Base-by-base conservation (phyloP, 2,329 filamentous ascomycete species). In the Fusarium sarcochroum region DNA sequence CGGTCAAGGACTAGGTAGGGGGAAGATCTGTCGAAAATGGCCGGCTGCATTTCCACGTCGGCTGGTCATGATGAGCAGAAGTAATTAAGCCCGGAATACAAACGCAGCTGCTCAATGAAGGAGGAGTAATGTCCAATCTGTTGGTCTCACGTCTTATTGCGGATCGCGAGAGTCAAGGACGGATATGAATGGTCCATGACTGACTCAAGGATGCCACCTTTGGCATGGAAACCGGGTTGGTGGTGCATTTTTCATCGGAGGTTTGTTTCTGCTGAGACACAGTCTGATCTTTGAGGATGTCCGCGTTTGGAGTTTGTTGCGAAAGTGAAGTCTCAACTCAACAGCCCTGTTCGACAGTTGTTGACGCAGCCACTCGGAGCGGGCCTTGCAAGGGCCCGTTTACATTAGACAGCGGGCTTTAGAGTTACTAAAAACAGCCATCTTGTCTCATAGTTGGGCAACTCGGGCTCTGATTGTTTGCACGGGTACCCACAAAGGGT, bases 351-450 rank as follows among this genome's bases (percentile, higher is more conserved):
- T 55, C 38, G 51, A 41, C 47, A 56, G 30, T 37, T 34, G 30
- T 42, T 17, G 35, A 38, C 46, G 32, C 53, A 56, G 37, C 53
- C 47, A 50, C 47, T 59, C 56, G 68, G 68, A 25, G 64, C 53
- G 68, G 68, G 41, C 68, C 64, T 70, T 58, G 47, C 35, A 55
- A 61, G 44, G 41, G 59, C 57, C 66, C 57, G 34, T 41, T 38
- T 34, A 50, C 23, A 18, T 35, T 44, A 37, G 50, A 52, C 50
- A 58, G 14, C 25, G 60, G 37, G 37, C 7, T 56, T 25, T n/a
- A 49, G 45, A 40, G 21, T 21, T 62, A 42, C 62, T 23, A 42
- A 63, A 52, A 68, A 45, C 58, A 49, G 66, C 38, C 46, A 44
- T 34, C n/a, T 17, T 63, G 62, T 69, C 58, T 67, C 66, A 69